Conservation (phyloP, 1,284 basidiomycete genomes). For the Dichomitus squalens region DNA sequence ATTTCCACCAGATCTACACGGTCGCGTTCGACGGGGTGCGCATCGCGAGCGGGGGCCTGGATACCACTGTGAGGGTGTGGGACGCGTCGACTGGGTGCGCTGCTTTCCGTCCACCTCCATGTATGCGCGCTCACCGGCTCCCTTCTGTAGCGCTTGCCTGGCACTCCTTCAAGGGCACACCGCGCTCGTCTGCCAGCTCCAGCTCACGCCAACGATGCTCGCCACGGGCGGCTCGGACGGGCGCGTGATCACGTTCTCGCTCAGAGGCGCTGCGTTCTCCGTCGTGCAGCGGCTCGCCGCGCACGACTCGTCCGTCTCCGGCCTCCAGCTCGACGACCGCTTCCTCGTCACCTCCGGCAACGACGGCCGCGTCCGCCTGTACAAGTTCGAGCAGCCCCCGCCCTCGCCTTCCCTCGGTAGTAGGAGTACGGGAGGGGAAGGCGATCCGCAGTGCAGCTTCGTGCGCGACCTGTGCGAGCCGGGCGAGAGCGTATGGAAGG, state of each 20-base stretch:
- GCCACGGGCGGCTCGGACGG: slow-evolving; percentile 95
- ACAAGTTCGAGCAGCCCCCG: slow-evolving; percentile 53
- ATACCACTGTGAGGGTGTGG: slow-evolving; percentile 93
- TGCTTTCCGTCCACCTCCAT: background rate
- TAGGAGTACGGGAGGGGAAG: background rate
- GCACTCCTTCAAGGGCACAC: slow-evolving; percentile 94
- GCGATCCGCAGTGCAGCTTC: slow-evolving; percentile 56
- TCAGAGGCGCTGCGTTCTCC: slow-evolving; percentile 40
- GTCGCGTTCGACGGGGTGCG: slow-evolving; percentile 90
- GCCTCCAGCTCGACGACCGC: slow-evolving; percentile 84
- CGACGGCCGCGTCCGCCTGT: slow-evolving; percentile 90
- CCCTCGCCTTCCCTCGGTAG: background rate
- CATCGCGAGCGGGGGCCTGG: slow-evolving; percentile 88
- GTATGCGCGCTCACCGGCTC: background rate
- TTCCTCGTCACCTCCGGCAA: slow-evolving; percentile 87
- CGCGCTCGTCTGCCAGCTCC: slow-evolving; percentile 91
- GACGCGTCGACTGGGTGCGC: slow-evolving; percentile 76
- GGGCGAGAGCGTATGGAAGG: slow-evolving; percentile 89
- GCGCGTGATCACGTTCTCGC: slow-evolving; percentile 87
- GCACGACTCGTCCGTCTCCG: slow-evolving; percentile 91
- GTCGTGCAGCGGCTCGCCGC: slow-evolving; percentile 63
- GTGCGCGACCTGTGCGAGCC: slow-evolving; percentile 78
- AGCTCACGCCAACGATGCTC: slow-evolving; percentile 76
- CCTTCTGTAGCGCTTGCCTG: slow-evolving; percentile 65
- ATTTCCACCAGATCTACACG: slow-evolving; percentile 91